A percentile compares a stretch with the other conserved stretches of the same genome.
Evolutionary conservation across 129 eudicot genomes (phyloP).

Genomic region (Kitagawia praeruptora): DNA sequence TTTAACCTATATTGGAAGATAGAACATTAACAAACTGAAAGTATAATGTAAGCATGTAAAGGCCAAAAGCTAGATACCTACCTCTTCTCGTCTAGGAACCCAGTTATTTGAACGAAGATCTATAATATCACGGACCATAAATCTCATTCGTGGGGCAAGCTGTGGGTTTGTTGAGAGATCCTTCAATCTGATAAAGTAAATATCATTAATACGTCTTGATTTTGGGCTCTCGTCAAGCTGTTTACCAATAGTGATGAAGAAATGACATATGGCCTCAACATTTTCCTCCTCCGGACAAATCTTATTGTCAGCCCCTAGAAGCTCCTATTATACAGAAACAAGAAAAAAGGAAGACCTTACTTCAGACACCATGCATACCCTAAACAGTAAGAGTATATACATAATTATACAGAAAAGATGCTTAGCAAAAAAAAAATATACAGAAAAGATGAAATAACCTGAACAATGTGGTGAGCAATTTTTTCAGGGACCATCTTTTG

Average conservation of each 20-base stretch:
- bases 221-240: slow-evolving; percentile 83
- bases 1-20: slow-evolving; percentile 44
- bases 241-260: slow-evolving; percentile 80
- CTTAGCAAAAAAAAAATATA: too few species aligned
- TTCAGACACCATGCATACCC: background rate
- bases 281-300: slow-evolving; percentile 82
- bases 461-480: slow-evolving; percentile 95
- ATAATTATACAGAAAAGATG: background rate
- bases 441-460: slow-evolving; percentile 41
- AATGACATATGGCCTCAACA: slow-evolving; percentile 93
- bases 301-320: slow-evolving; percentile 63
- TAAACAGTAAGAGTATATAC: background rate
- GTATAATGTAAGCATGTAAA: background rate
- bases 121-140: slow-evolving; percentile 80
- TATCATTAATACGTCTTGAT: slow-evolving; percentile 66
- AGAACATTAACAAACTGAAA: background rate
- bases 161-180: slow-evolving; percentile 61
- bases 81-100: slow-evolving; percentile 95
- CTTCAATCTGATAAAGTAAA: slow-evolving; percentile 62
- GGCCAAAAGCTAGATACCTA: background rate
- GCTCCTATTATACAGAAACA: slow-evolving; percentile 43
- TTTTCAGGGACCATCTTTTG: slow-evolving; percentile 98
- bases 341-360: background rate
- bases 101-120: slow-evolving; percentile 72
- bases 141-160: slow-evolving; percentile 67